phyloP scores from a whole-genome alignment of 2,329 filamentous ascomycete genomes.

The Tolypocladium cylindrosporum region DNA sequence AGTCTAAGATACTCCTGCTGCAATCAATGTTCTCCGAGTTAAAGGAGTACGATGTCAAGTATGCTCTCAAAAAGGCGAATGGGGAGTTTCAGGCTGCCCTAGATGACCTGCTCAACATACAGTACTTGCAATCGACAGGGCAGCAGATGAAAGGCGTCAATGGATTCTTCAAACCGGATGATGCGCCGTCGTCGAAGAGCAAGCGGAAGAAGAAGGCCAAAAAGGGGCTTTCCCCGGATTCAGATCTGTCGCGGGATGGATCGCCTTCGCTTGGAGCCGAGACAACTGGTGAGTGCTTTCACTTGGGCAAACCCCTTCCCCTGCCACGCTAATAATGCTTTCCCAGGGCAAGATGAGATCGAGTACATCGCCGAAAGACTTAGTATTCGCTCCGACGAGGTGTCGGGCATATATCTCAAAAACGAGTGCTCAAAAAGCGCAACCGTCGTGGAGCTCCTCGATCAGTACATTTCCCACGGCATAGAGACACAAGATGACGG shows the following conservation, averaged over 20 bases:
- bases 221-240: conserved; percentile 9
- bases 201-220: conserved; percentile 29
- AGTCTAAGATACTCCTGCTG: conserved; percentile 55
- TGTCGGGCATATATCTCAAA: conserved; percentile 28
- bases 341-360: conserved; percentile 27
- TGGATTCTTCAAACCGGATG: conserved; percentile 57
- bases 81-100: conserved; percentile 61
- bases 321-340: neutral
- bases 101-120: conserved; percentile 70
- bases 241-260: conserved; percentile 8
- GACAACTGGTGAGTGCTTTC: conserved; percentile 16
- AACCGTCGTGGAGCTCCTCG: conserved; percentile 30
- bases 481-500: conserved; percentile 20
- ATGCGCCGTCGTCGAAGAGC: conserved; percentile 24
- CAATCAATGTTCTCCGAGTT: conserved; percentile 62
- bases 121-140: conserved; percentile 62
- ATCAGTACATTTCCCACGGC: conserved; percentile 30
- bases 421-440: conserved; percentile 27
- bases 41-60: conserved; percentile 53
- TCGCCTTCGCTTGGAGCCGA: conserved; percentile 10
- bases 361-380: conserved; percentile 33
- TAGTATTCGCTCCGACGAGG: conserved; percentile 28
- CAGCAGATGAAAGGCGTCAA: conserved; percentile 67
- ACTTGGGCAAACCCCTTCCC: neutral
- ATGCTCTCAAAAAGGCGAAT: conserved; percentile 56